These are phyloP conservation scores for Moringa oleifera DNA, from an alignment of 345 rosid species.

Conservation along the genomic window DNA sequence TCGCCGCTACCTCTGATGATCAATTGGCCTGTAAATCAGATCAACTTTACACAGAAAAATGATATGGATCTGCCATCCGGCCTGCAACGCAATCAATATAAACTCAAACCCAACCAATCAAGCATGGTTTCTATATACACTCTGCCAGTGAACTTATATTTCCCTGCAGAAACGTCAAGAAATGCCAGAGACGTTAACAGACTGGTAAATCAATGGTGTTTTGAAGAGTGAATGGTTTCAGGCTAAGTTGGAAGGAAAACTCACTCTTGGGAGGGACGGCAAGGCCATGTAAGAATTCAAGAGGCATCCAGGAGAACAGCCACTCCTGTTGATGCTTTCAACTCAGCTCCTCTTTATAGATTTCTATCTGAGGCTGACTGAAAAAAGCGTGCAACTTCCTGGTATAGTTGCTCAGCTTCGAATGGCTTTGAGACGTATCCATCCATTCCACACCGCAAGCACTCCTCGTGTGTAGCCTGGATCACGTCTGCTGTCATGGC, in stretches of 20 bases:
- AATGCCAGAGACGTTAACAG: constrained; percentile 5
- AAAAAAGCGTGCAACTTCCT: constrained; percentile 72
- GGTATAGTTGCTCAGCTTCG: constrained; percentile 77
- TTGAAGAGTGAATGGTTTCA: neutral
- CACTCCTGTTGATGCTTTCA: constrained; percentile 15
- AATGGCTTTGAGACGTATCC: constrained; percentile 95
- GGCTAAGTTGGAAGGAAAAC: constrained; percentile 15
- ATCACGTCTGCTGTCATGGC: constrained; percentile 99
- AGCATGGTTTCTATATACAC: constrained; percentile 26
- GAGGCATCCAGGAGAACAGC: constrained; percentile 15
- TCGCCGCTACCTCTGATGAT: neutral
- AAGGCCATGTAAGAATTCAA: constrained; percentile 7
- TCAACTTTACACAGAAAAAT: constrained; percentile 21
- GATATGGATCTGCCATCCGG: constrained; percentile 2
- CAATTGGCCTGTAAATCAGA: constrained; percentile 6
- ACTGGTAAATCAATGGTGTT: neutral
- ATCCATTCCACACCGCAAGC: constrained; percentile 66
- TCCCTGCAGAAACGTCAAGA: constrained; percentile 22
- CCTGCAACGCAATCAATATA: constrained; percentile 7
- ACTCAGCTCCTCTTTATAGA: constrained; percentile 13
- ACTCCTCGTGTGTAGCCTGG: constrained; percentile 78
- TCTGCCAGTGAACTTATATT: constrained; percentile 14
- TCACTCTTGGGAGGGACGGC: constrained; percentile 26
- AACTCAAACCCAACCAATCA: constrained; percentile 18
- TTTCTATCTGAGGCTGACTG: constrained; percentile 16